Evolutionary conservation across 2,329 filamentous ascomycete species (phyloP).

Genomic region (Ambrosiella beaveri): DNA sequence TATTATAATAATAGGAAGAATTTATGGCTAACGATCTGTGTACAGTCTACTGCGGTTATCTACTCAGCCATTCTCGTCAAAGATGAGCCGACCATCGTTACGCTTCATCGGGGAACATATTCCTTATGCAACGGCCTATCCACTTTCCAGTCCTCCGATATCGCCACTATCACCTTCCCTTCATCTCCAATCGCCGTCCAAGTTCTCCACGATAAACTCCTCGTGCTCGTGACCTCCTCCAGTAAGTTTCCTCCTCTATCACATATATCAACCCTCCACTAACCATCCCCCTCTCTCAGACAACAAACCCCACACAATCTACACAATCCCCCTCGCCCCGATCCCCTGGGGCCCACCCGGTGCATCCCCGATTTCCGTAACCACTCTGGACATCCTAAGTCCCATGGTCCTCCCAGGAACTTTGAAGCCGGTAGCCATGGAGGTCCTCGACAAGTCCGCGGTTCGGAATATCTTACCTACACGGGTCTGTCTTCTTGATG

Average conservation of each 20-base stretch:
- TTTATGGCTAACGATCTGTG: constrained; percentile 21
- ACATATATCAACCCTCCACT: neutral
- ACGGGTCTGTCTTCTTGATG: constrained; percentile 33
- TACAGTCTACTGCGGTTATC: constrained; percentile 5
- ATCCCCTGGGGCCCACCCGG: constrained; percentile 3
- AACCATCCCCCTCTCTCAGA: neutral
- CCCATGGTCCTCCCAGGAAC: constrained; percentile 14
- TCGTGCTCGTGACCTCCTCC: constrained; percentile 36
- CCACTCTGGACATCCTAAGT: neutral
- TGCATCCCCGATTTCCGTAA: neutral
- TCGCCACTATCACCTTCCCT: neutral
- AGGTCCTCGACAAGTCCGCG: constrained; percentile 29
- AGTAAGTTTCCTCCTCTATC: constrained; percentile 18
- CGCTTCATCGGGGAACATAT: constrained; percentile 36
- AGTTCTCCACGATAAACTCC: constrained; percentile 47
- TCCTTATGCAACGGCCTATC: constrained; percentile 43
- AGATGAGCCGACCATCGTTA: constrained; percentile 25
- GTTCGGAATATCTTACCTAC: constrained; percentile 30
- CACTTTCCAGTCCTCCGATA: constrained; percentile 22
- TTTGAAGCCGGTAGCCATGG: constrained; percentile 32
- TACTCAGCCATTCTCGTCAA: neutral
- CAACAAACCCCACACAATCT: constrained; percentile 2
- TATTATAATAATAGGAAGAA: too few species aligned
- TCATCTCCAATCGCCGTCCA: constrained; percentile 36
- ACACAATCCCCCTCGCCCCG: constrained; percentile 7